Conservation (phyloP, 2,329 filamentous ascomycete genomes). For the Aspergillus spinulosporus region DNA sequence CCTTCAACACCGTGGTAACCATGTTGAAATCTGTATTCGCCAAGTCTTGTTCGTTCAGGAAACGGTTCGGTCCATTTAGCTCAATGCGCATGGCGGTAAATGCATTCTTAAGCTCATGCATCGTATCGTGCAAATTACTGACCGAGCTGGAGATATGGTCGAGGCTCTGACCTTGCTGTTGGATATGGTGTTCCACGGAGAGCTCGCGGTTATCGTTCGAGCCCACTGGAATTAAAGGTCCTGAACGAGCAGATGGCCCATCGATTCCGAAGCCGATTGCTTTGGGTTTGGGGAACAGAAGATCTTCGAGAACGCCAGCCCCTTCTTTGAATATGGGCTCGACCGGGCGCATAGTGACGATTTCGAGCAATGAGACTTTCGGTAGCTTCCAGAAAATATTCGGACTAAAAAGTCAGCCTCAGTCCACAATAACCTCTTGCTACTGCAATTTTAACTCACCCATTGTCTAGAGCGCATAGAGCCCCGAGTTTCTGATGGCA, state of each 20-base stretch:
- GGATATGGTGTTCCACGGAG: slow-evolving; percentile 37
- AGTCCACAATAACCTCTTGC: not conserved
- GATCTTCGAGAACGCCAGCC: slow-evolving; percentile 33
- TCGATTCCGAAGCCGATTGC: slow-evolving; percentile 23
- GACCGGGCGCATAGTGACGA: slow-evolving; percentile 42
- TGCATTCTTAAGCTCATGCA: slow-evolving; percentile 42
- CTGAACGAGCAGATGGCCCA: slow-evolving; percentile 20
- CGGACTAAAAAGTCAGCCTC: slow-evolving; percentile 26
- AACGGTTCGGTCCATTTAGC: slow-evolving; percentile 32
- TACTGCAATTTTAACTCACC: slow-evolving; percentile 28
- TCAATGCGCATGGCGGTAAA: slow-evolving; percentile 41
- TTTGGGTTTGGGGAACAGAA: slow-evolving; percentile 28
- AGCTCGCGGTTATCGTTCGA: slow-evolving; percentile 21
- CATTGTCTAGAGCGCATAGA: slow-evolving; percentile 36
- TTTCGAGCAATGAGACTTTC: slow-evolving; percentile 41
- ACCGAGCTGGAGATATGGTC: slow-evolving; percentile 42
- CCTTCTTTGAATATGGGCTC: slow-evolving; percentile 38
- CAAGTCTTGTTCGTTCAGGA: slow-evolving; percentile 23
- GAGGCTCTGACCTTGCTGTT: slow-evolving; percentile 39
- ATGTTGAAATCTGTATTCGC: slow-evolving; percentile 36
- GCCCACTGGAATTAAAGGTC: slow-evolving; percentile 27
- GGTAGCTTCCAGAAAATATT: slow-evolving; percentile 44
- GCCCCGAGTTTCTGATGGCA: slow-evolving; percentile 42
- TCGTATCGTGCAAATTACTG: slow-evolving; percentile 41
- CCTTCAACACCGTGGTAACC: slow-evolving; percentile 40